Evolutionary conservation across 2,329 filamentous ascomycete species (phyloP).

Genomic region (Exophiala alcalophila): DNA sequence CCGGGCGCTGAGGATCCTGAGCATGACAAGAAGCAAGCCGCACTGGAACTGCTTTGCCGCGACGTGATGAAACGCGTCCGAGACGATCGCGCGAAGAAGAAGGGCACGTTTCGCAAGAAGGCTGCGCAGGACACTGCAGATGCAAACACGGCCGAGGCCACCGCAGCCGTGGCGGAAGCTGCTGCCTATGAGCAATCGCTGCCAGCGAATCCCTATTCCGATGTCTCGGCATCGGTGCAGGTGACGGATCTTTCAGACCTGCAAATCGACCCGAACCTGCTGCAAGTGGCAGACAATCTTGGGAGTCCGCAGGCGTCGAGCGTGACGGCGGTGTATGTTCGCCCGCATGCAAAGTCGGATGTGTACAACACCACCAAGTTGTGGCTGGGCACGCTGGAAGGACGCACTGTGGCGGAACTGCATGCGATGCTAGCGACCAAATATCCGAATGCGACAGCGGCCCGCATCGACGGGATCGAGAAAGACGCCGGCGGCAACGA

Average conservation of each 20-base stretch:
- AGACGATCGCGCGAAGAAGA: slow-evolving; percentile 60
- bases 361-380: slow-evolving; percentile 47
- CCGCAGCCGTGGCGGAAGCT: slow-evolving; percentile 36
- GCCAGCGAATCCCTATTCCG: slow-evolving; percentile 22
- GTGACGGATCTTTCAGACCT: slow-evolving; percentile 43
- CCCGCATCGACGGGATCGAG: slow-evolving; percentile 64
- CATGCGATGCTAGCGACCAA: slow-evolving; percentile 60
- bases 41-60: slow-evolving; percentile 67
- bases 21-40: slow-evolving; percentile 57
- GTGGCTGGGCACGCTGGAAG: slow-evolving; percentile 65
- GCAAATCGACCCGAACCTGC: slow-evolving; percentile 62
- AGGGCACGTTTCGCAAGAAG: slow-evolving; percentile 36
- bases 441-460: slow-evolving; percentile 58
- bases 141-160: slow-evolving; percentile 40
- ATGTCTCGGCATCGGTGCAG: slow-evolving; percentile 10
- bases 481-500: slow-evolving; percentile 55
- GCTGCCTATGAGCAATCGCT: slow-evolving; percentile 16
- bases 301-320: slow-evolving; percentile 35
- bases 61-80: slow-evolving; percentile 76
- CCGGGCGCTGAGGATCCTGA: slow-evolving; percentile 52
- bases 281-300: slow-evolving; percentile 55
- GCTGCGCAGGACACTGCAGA: slow-evolving; percentile 36
- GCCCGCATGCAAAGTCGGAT: slow-evolving; percentile 63
- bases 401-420: slow-evolving; percentile 60
- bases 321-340: slow-evolving; percentile 56